phyloP scores from a whole-genome alignment of 331 rosid species.

The Rhamnella rubrinervis region DNA sequence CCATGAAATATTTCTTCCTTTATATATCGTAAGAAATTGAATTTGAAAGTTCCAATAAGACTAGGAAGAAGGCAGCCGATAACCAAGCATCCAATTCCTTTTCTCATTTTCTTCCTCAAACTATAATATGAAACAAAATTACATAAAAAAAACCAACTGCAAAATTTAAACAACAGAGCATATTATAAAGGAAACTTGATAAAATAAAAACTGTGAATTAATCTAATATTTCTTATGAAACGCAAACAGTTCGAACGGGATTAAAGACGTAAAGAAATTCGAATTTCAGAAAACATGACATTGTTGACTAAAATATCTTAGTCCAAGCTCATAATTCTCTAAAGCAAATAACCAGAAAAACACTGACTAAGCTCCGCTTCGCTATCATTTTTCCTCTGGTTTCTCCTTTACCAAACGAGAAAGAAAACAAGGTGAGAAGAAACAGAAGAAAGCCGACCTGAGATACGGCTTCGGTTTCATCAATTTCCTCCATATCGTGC shows the following conservation, averaged over 20 bases:
- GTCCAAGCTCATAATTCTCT: not conserved
- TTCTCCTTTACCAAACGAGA: conserved; percentile 31
- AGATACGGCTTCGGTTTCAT: conserved; percentile 77
- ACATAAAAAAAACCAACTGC: not conserved
- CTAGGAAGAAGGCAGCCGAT: too few species aligned
- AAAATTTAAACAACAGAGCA: not conserved
- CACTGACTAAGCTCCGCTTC: not conserved
- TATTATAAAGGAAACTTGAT: too few species aligned
- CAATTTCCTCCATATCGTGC: conserved; percentile 71
- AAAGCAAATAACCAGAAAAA: not conserved
- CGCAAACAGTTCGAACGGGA: too few species aligned
- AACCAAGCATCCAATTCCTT: too few species aligned
- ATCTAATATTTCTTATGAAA: too few species aligned
- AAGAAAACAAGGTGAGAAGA: conserved; percentile 10
- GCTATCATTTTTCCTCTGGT: conserved; percentile 8
- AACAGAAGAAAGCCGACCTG: conserved; percentile 48
- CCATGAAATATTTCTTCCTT: too few species aligned
- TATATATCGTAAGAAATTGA: too few species aligned
- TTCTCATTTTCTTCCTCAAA: too few species aligned
- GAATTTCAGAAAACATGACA: too few species aligned
- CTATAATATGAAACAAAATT: too few species aligned
- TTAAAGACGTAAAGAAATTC: too few species aligned
- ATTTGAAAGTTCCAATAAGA: not conserved
- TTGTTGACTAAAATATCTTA: not conserved
- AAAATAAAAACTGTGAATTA: too few species aligned